phyloP scores from a whole-genome alignment of 257 asterid genomes.

The Pogostemon cablin region DNA sequence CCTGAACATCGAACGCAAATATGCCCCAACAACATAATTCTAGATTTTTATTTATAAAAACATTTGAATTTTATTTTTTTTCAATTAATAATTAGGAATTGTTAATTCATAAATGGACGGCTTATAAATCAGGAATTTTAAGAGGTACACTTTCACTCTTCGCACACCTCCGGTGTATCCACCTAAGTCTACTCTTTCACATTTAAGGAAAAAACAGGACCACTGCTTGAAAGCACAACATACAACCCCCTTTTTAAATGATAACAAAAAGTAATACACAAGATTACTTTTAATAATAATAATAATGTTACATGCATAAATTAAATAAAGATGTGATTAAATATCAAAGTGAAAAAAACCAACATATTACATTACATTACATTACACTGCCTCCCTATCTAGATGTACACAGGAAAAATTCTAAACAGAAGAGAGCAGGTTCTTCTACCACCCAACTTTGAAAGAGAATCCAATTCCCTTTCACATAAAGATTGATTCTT shows the following conservation, averaged over 20 bases:
- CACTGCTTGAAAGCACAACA: neutral
- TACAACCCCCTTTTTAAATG: no score
- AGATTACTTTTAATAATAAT: neutral
- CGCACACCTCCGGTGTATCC: no score
- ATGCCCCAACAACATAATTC: no score
- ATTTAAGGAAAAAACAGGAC: no score
- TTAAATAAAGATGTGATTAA: constrained; percentile 28
- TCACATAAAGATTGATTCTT: neutral
- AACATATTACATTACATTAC: constrained; percentile 19
- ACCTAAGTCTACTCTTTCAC: no score
- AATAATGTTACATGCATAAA: neutral
- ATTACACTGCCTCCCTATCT: constrained; percentile 36
- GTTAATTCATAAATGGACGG: no score
- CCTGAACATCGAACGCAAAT: no score
- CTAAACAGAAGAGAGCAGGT: constrained; percentile 41
- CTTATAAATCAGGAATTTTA: no score
- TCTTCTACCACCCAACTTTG: constrained; percentile 32
- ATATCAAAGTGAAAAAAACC: constrained; percentile 13
- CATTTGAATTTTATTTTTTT: no score
- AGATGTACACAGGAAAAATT: constrained; percentile 50
- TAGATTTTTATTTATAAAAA: no score
- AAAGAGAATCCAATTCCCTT: constrained; percentile 36
- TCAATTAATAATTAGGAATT: no score
- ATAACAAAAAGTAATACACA: neutral
- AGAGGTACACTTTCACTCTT: no score